Percentiles rank a stretch among this genome's conserved stretches.
Conservation (phyloP, 2,329 filamentous ascomycete species). For the Xylaria sp. region DNA sequence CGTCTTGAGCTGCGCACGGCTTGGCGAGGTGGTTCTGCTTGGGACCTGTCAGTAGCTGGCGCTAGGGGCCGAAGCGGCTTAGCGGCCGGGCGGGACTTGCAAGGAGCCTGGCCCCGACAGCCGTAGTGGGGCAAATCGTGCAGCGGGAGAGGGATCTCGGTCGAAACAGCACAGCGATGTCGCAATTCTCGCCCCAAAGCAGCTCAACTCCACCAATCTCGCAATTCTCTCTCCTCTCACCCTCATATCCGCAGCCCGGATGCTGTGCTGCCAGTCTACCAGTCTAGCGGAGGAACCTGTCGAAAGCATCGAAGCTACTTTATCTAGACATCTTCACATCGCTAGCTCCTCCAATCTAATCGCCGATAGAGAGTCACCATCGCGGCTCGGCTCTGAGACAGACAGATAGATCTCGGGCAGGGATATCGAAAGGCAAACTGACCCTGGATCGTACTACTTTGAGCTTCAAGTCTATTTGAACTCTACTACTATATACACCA, state of each 20-base stretch:
- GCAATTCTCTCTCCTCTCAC: conserved; percentile 50
- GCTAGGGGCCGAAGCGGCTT: not conserved
- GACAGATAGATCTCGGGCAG: conserved; percentile 18
- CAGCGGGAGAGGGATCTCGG: conserved; percentile 46
- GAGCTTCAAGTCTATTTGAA: conserved; percentile 11
- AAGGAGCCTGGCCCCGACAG: conserved; percentile 40
- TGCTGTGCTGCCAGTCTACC: conserved; percentile 30
- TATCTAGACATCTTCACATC: not conserved
- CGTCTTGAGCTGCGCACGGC: not conserved
- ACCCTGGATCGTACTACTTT: conserved; percentile 9
- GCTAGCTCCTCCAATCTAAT: not conserved
- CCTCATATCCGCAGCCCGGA: conserved; percentile 46
- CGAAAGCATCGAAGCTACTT: conserved; percentile 7
- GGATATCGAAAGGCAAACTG: conserved; percentile 23
- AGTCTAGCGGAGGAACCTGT: conserved; percentile 25
- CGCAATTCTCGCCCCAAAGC: conserved; percentile 55
- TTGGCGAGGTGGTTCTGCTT: not conserved
- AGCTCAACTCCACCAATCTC: conserved; percentile 49
- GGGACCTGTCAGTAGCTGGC: not conserved
- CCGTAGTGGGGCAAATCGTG: conserved; percentile 42
- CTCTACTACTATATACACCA: not conserved
- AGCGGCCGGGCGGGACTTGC: conserved; percentile 3
- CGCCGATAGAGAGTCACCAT: conserved; percentile 1
- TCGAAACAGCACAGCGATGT: conserved; percentile 48
- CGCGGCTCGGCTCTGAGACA: conserved; percentile 1